Evolutionary conservation across 495 filamentous ascomycete genomes (phyloP), one percentile per base, ranked within the genome.

Genomic region (Bacidia rubella): DNA sequence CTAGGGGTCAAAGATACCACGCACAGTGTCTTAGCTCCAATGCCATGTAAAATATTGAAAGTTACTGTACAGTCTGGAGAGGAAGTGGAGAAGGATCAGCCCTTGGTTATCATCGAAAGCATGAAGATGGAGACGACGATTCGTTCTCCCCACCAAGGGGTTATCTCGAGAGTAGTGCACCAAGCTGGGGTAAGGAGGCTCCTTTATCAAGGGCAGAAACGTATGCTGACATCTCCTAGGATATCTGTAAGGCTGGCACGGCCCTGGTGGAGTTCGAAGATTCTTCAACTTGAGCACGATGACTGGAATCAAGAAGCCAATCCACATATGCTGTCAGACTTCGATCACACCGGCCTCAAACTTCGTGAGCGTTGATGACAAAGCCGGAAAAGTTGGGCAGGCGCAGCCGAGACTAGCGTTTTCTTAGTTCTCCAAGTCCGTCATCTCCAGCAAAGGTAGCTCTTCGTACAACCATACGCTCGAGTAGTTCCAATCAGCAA

Each of bases 71-170:
- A 77, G 50, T 87, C 83, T 51, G 93, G 92, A 0, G 81, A 90
- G 56, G 67, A 62, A 47, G 90, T 97, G 38, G 76, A 81, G 62
- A 93, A 89, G 68, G 90, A 89, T 48, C 81, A 93, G 59, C 78
- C 87, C 19, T 69, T 98, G 55, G 87, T 97, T 40, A 90, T 98
- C 1, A 94, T 98, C 62, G 92, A 98, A 68, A 96, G 90, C 52
- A 98, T 98, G 92, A 98, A 98, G 76, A 98, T 98, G 92, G 92
- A 98, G 69, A 98, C 88, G 27, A 88, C 94, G 29, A 95, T 98
- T 54, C 75, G 92, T 54, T 90, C 85, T 57, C 92, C 92, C 11
- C 81, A 88, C 45, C 80, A 81, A 56, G 92, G 88, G 5, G 75
- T 81, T 9, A 77, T 98, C 54, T 78, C 80, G 53, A 86, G 77